Evolutionary conservation across 2,329 filamentous ascomycete species (phyloP), one percentile per base, ranked within the genome.

Genomic region (Verticillium longisporum): DNA sequence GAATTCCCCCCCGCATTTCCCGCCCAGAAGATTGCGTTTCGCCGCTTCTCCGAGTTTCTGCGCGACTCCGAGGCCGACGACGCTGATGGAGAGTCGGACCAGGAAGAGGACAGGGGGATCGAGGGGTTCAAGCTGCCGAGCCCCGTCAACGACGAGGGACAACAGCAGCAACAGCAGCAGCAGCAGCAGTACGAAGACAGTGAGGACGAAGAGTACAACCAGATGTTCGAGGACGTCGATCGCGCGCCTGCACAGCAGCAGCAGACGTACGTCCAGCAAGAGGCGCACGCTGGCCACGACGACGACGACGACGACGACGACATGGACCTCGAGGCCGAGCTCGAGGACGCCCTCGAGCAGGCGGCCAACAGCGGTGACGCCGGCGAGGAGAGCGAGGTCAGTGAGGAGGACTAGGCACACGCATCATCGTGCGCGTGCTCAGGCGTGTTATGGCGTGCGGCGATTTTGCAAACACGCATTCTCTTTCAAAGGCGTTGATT

Each of bases 321-420:
- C 83, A 82, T 83, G 67, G 78, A 81, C 33, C 71, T 87, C 50
- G 83, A 83, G 60, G 82, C 80, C 26, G 83, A 86, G 66, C 76
- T 88, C 69, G 83, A 84, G 66, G 82, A 82, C 7, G 80, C 80
- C 45, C 74, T 83, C 56, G 78, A 78, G 68, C 71, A 75, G 64
- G 71, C 72, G 3, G 65, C 62, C 13, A 66, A 66, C 38, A 74
- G 76, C 63, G 76, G 79, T 33, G 78, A 80, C 32, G 81, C 77
- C 38, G 57, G 57, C n/a, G 83, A 85, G 59, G 85, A 88, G 71
- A 88, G 85, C 65, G 84, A 87, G 66, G 85, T 88, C 60, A 88
- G 86, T 65, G 86, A 88, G 69, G 86, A 88, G 70, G 86, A 88
- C 69, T 88, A 73, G 65, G 26, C 4, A 18, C 9, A 14, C 2